Base-by-base conservation (phyloP, 1,284 basidiomycete species). In the Phellinidium pouzarii region DNA sequence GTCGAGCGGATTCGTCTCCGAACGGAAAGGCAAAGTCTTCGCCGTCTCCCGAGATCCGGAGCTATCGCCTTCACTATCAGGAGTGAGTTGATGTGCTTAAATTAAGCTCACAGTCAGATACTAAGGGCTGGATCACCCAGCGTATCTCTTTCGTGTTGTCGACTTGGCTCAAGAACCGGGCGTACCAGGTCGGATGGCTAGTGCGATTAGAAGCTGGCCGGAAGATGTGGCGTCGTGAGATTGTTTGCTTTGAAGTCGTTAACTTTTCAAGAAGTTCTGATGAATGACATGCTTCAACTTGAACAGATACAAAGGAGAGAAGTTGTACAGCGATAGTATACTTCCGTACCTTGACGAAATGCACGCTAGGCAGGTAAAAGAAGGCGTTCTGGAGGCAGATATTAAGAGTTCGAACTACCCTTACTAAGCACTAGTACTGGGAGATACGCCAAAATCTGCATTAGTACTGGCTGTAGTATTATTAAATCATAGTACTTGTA, bases 51-150 rank as follows among this genome's bases (percentile, higher is more conserved):
- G 2, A 69, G 72, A 8, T 81, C 76, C 22, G 87, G 87, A 2
- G 84, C 80, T 12, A 73, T 91, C 40, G 71, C 85, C n/a, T 91
- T 91, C 64, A 85, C 82, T 38, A 85, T 91, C 59, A 74, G 85
- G 14, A 85, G 52, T 53, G 22, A 48, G 52, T 47, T 19, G 2
- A 27, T 9, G 4, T 8, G 19, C 37, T 20, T 9, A 4, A 25
- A 11, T 34, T 37, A 6, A 14, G 14, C 22, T 7, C 4, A 19
- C 11, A 6, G 12, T 8, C 84, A 34, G 87, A 90, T 64, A 60
- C 31, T 34, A 14, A 34, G n/a, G n/a, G n/a, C 14, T 34, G 14
- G 5, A 31, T 34, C 9, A 8, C 84, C 8, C 25, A 53, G 52
- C 55, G 7, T 57, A 57, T 40, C 50, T 57, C 11, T 78, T 77